Evolutionary conservation across 2,329 filamentous ascomycete species (phyloP).

Genomic region (Hypoxylon sp.): DNA sequence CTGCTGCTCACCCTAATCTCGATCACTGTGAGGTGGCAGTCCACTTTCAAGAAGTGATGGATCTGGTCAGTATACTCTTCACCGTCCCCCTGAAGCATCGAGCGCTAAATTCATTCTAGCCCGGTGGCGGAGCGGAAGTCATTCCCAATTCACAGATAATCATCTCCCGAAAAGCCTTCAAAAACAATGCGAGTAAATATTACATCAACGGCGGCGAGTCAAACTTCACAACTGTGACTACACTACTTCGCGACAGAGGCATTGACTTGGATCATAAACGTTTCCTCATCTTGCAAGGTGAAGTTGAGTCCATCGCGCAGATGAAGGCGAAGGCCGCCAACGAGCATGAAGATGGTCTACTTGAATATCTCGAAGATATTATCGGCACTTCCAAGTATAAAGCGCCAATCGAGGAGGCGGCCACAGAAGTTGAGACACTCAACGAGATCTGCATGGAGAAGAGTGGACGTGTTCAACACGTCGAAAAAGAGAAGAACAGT

Average conservation of each 20-base stretch:
- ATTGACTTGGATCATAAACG: slow-evolving; percentile 98
- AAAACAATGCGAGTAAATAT: slow-evolving; percentile 98
- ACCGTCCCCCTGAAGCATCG: not conserved
- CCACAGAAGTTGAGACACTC: slow-evolving; percentile 86
- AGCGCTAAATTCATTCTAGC: slow-evolving; percentile 57
- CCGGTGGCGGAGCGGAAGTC: slow-evolving; percentile 78
- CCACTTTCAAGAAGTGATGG: slow-evolving; percentile 95
- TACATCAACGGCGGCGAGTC: slow-evolving; percentile 93
- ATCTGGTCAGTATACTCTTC: slow-evolving; percentile 66
- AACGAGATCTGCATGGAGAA: slow-evolving; percentile 98
- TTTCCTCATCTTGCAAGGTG: slow-evolving; percentile 95
- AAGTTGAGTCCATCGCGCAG: slow-evolving; percentile 98
- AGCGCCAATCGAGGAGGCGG: slow-evolving; percentile 93
- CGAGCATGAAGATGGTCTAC: slow-evolving; percentile 94
- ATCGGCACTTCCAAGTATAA: slow-evolving; percentile 99
- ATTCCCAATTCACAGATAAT: slow-evolving; percentile 87
- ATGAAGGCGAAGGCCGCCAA: slow-evolving; percentile 98
- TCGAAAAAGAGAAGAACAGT: slow-evolving; percentile 94
- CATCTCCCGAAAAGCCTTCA: slow-evolving; percentile 93
- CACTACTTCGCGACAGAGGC: slow-evolving; percentile 84
- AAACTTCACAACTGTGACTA: slow-evolving; percentile 92
- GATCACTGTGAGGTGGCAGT: slow-evolving; percentile 96
- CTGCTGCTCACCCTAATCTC: slow-evolving; percentile 84
- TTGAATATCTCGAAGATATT: slow-evolving; percentile 98
- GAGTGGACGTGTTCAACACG: slow-evolving; percentile 93